These are phyloP conservation scores for Euphorbia pulcherrima DNA, from an alignment of 345 rosid genomes.

Conservation along the genomic window DNA sequence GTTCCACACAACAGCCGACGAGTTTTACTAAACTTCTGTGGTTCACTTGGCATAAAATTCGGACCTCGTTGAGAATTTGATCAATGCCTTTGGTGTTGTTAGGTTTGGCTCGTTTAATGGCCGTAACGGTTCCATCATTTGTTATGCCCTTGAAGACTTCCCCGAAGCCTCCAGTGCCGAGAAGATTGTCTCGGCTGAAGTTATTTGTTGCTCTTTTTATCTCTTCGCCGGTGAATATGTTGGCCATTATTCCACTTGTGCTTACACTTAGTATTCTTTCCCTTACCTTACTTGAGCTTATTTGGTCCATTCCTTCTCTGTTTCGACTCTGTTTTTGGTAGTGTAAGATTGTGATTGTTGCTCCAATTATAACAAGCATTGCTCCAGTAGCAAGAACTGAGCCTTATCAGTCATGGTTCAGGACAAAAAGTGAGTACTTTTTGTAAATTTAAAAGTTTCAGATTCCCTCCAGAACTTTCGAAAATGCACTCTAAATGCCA, in stretches of 20 bases:
- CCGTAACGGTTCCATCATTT: slow-evolving; percentile 41
- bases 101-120: slow-evolving; percentile 51
- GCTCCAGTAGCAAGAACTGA: not conserved
- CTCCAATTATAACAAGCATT: not conserved
- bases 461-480: no score
- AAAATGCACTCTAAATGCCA: no score
- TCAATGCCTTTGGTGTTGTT: slow-evolving; percentile 46
- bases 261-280: slow-evolving; percentile 5
- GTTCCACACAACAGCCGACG: slow-evolving; percentile 42
- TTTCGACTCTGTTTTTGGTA: not conserved
- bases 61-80: slow-evolving; percentile 59
- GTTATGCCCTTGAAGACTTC: slow-evolving; percentile 49
- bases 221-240: slow-evolving; percentile 42
- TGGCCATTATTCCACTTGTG: slow-evolving; percentile 2
- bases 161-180: slow-evolving; percentile 54
- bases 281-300: not conserved
- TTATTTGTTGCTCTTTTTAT: slow-evolving; percentile 39
- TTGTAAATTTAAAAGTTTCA: no score
- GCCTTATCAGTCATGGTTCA: not conserved
- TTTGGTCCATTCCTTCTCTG: not conserved
- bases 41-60: slow-evolving; percentile 57
- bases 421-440: not conserved
- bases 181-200: slow-evolving; percentile 41
- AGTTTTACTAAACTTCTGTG: slow-evolving; percentile 46
- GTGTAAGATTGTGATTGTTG: not conserved